phyloP scores from a whole-genome alignment of 352 stramenopile genomes.

The Globisporangium middletonii region DNA sequence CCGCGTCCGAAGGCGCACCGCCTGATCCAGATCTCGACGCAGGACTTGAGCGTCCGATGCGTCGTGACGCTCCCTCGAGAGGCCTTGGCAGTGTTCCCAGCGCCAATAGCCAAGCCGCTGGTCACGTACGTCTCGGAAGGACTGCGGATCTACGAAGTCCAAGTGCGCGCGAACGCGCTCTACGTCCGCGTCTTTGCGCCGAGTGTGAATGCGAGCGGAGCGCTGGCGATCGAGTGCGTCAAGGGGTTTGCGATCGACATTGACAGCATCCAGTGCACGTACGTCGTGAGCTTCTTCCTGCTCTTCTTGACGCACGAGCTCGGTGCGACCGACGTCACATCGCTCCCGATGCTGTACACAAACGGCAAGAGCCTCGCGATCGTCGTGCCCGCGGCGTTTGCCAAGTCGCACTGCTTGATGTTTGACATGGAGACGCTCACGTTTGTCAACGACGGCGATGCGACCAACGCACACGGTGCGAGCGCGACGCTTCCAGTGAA shows the following conservation, averaged over 20 bases:
- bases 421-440: conserved; percentile 40
- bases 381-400: conserved; percentile 16
- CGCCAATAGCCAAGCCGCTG: conserved; percentile 17
- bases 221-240: conserved; percentile 14
- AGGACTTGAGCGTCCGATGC: conserved; percentile 12
- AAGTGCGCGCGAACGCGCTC: conserved; percentile 27
- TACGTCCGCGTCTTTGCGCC: conserved; percentile 32
- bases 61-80: conserved; percentile 2
- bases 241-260: conserved; percentile 33
- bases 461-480: neutral
- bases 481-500: neutral
- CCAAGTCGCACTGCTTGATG: conserved; percentile 31
- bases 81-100: conserved; percentile 1
- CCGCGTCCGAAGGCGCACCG: conserved; percentile 9
- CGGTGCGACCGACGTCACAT: conserved; percentile 14
- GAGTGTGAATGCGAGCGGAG: conserved; percentile 5
- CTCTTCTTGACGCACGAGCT: conserved; percentile 29
- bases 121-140: conserved; percentile 48
- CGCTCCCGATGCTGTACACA: conserved; percentile 29
- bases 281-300: conserved; percentile 31
- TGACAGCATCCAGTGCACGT: conserved; percentile 27
- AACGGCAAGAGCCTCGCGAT: conserved; percentile 32
- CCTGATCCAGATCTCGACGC: conserved; percentile 21
- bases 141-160: conserved; percentile 46
- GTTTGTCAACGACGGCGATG: neutral